Conservation (phyloP, 2,329 filamentous ascomycete species). For the Pseudogymnoascus sp. region DNA sequence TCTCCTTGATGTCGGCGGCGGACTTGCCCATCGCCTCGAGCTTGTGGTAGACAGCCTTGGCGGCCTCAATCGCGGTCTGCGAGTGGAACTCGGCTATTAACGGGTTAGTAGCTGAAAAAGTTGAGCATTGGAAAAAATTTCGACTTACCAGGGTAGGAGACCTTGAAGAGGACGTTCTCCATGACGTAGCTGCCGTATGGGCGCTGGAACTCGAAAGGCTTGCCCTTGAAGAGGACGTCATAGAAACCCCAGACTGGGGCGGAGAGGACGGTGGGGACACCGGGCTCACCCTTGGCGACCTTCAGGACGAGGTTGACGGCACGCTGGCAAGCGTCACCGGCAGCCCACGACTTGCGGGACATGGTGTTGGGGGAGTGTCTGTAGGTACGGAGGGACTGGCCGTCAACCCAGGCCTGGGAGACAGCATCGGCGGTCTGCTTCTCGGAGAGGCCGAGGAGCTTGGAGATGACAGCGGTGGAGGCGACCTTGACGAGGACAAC, state of each 20-base stretch:
- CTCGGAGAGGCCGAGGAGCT: slow-evolving; percentile 86
- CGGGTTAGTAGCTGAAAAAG: slow-evolving; percentile 21
- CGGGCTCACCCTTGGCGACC: slow-evolving; percentile 84
- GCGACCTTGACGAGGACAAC: slow-evolving; percentile 98
- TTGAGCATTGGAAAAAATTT: background rate
- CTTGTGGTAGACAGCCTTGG: slow-evolving; percentile 77
- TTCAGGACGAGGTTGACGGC: slow-evolving; percentile 87
- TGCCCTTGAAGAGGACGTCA: slow-evolving; percentile 93
- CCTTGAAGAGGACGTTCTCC: slow-evolving; percentile 99
- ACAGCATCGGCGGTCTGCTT: slow-evolving; percentile 91
- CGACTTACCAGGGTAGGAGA: slow-evolving; percentile 81
- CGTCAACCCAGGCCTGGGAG: slow-evolving; percentile 95
- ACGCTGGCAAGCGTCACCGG: slow-evolving; percentile 93
- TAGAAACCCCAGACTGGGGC: slow-evolving; percentile 97
- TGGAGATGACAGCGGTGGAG: slow-evolving; percentile 85
- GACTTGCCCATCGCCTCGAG: slow-evolving; percentile 81
- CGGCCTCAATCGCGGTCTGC: slow-evolving; percentile 93
- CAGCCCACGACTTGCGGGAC: slow-evolving; percentile 98
- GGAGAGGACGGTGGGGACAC: slow-evolving; percentile 85
- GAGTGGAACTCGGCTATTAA: slow-evolving; percentile 85
- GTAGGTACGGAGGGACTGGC: slow-evolving; percentile 93
- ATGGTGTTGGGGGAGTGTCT: slow-evolving; percentile 98
- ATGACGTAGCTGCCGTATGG: slow-evolving; percentile 98
- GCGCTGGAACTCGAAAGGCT: slow-evolving; percentile 93
- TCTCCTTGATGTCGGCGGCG: slow-evolving; percentile 83